Percentiles rank a stretch among this genome's conserved stretches.
These are phyloP conservation scores for Mucor lusitanicus DNA, from an alignment of 371 early-diverging fungal genomes.

Conservation along the genomic window DNA sequence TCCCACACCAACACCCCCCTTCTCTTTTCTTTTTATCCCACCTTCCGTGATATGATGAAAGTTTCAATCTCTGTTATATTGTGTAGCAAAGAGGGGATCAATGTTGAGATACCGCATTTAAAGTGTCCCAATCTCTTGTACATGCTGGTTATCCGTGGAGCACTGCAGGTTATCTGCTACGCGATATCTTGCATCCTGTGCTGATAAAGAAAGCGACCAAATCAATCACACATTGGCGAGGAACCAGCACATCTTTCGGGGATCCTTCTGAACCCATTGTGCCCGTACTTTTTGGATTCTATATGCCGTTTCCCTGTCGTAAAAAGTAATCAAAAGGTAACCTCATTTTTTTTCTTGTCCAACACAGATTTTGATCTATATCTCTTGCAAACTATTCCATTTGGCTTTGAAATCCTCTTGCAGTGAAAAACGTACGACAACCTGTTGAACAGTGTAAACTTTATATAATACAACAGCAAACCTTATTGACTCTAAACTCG, in stretches of 20 bases:
- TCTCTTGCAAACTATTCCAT: not conserved
- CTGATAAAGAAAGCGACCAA: too few species aligned
- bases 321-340: not conserved
- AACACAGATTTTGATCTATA: not conserved
- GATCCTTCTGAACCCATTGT: too few species aligned
- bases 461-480: not conserved
- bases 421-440: constrained; percentile 3
- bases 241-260: not conserved
- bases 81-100: not conserved
- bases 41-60: not conserved
- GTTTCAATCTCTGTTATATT: not conserved
- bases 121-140: not conserved
- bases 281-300: not conserved
- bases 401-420: not conserved
- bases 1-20: constrained; percentile 2
- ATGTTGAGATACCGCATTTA: not conserved
- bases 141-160: too few species aligned
- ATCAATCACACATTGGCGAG: too few species aligned
- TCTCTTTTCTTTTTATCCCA: not conserved
- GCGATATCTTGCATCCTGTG: too few species aligned
- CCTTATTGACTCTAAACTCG: not conserved
- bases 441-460: not conserved
- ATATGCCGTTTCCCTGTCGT: not conserved
- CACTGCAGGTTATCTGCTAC: too few species aligned
- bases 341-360: constrained; percentile 1